phyloP scores from a whole-genome alignment of 495 filamentous ascomycete species.

The Aspergillus wentii region DNA sequence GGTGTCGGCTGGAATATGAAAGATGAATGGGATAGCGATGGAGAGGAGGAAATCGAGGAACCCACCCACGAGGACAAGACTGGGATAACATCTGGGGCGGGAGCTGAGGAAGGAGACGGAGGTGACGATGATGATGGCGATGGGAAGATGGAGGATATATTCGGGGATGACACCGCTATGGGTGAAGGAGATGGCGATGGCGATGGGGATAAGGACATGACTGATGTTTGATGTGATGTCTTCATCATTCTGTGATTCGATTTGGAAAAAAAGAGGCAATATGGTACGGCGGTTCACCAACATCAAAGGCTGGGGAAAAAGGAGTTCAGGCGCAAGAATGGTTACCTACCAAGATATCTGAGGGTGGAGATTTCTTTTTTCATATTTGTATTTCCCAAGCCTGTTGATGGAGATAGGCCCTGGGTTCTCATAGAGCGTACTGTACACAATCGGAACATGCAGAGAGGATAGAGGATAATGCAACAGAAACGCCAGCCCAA shows the following conservation, averaged over 20 bases:
- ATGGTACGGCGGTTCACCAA: too few species aligned
- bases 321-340: too few species aligned
- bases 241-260: conserved; percentile 1
- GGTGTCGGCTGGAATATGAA: conserved; percentile 79
- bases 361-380: too few species aligned
- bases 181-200: conserved; percentile 35
- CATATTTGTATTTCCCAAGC: too few species aligned
- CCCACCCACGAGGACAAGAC: conserved; percentile 12
- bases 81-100: conserved; percentile 32
- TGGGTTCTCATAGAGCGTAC: too few species aligned
- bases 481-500: conserved; percentile 1
- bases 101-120: conserved; percentile 29
- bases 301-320: too few species aligned
- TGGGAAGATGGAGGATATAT: conserved; percentile 57
- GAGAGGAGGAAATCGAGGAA: conserved; percentile 43
- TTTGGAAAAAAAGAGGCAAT: too few species aligned
- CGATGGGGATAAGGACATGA: conserved; percentile 45
- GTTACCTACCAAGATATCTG: too few species aligned
- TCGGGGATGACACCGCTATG: conserved; percentile 48
- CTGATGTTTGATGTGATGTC: conserved; percentile 29
- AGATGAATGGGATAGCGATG: conserved; percentile 69
- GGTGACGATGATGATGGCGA: conserved; percentile 46
- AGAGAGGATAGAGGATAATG: conserved; percentile 1
- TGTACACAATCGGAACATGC: not conserved
- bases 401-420: too few species aligned